Percentiles rank a stretch among this genome's conserved stretches.
Conservation (phyloP, 257 asterid species). For the Linaria vulgaris region DNA sequence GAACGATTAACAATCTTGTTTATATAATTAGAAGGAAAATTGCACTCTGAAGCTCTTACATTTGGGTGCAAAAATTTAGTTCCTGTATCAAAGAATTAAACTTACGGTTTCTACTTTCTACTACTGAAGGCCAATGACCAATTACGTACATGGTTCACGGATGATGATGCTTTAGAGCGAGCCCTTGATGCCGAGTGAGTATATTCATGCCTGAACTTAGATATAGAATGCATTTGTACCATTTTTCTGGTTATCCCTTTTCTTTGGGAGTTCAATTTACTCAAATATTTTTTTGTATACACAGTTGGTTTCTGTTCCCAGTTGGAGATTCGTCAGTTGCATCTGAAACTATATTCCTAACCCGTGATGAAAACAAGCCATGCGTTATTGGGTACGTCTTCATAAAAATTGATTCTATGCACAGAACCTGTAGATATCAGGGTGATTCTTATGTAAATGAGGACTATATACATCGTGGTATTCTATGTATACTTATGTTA, state of each 20-base stretch:
- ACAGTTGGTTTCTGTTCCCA: constrained; percentile 81
- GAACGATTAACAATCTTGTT: background rate
- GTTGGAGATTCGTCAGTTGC: constrained; percentile 50
- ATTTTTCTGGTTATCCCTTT: background rate
- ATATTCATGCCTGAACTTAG: background rate
- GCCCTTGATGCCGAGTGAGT: constrained; percentile 87
- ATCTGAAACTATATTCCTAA: constrained; percentile 64
- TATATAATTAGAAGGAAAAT: background rate
- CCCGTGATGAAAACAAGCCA: constrained; percentile 67
- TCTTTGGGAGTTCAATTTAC: background rate
- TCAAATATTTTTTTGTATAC: constrained; percentile 17
- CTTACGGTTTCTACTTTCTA: constrained; percentile 23
- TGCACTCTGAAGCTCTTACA: background rate
- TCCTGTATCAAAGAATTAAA: constrained; percentile 10
- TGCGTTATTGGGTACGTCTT: constrained; percentile 64
- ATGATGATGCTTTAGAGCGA: constrained; percentile 89
- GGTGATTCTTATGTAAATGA: no score
- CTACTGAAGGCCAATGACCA: constrained; percentile 68
- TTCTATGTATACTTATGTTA: background rate
- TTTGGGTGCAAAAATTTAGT: background rate
- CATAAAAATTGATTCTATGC: background rate
- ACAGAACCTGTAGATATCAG: background rate
- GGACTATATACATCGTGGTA: no score
- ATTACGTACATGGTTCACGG: constrained; percentile 66
- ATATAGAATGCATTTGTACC: background rate